These are phyloP conservation scores for Streptanthus diversifolius DNA, from an alignment of 345 rosid genomes.

Conservation along the genomic window DNA sequence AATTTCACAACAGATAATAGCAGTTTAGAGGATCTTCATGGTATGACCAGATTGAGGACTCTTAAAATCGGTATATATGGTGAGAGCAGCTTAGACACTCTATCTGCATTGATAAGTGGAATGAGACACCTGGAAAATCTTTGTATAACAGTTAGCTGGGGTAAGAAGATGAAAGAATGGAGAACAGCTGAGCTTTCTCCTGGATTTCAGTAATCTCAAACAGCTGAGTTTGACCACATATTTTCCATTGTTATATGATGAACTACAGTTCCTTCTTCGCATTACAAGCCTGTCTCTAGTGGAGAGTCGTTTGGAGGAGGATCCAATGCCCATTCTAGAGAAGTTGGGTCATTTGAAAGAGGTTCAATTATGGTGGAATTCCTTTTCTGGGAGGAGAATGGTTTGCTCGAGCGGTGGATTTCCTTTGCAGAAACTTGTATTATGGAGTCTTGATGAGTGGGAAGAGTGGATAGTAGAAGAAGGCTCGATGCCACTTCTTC, in stretches of 20 bases:
- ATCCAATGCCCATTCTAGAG: not conserved
- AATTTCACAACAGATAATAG: not conserved
- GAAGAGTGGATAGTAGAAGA: not conserved
- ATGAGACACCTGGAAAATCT: not conserved
- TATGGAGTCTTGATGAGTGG: not conserved
- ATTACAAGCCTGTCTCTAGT: not conserved
- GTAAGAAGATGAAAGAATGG: not conserved
- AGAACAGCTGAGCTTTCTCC: too few relatives aligned
- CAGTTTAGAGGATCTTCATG: not conserved
- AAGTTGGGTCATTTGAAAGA: not conserved
- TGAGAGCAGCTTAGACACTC: not conserved
- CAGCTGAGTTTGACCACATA: not conserved
- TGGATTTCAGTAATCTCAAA: not conserved
- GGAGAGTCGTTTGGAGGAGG: not conserved
- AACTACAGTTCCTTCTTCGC: not conserved
- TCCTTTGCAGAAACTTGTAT: not conserved
- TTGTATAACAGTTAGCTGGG: not conserved
- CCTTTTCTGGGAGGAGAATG: not conserved
- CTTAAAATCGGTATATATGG: not conserved
- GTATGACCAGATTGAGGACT: not conserved
- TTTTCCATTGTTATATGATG: not conserved
- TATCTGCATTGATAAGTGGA: not conserved
- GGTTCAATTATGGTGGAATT: accelerated
- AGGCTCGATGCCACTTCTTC: not conserved
- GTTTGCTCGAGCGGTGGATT: not conserved